These are phyloP conservation scores for Chytriomyces hyalinus DNA, from an alignment of 192 early-diverging fungal genomes.

Conservation along the genomic window DNA sequence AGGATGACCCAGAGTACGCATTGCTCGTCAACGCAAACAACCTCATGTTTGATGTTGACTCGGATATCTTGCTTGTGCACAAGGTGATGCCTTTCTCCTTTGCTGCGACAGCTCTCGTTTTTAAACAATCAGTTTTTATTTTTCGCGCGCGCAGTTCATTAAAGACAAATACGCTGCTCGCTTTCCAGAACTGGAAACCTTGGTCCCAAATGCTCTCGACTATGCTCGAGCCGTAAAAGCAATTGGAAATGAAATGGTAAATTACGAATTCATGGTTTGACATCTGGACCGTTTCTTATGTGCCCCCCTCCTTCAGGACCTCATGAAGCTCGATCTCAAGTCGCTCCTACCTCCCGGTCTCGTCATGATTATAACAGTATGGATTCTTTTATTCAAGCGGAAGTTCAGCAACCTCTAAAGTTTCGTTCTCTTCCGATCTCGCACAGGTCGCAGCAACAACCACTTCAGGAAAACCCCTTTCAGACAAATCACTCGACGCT, in stretches of 20 bases:
- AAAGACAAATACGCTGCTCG: conserved; percentile 86
- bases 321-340: conserved; percentile 79
- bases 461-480: conserved; percentile 72
- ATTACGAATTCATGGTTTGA: background rate
- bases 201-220: conserved; percentile 87
- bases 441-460: conserved; percentile 77
- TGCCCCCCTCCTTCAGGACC: conserved; percentile 55
- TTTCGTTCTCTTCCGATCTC: background rate
- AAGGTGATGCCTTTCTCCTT: conserved; percentile 62
- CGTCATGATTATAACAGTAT: conserved; percentile 84
- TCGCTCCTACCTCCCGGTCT: conserved; percentile 76
- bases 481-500: conserved; percentile 62
- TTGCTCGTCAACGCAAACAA: conserved; percentile 86
- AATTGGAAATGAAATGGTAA: conserved; percentile 72
- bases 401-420: background rate
- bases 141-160: conserved; percentile 65
- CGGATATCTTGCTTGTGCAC: conserved; percentile 86
- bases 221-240: conserved; percentile 83
- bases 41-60: conserved; percentile 82
- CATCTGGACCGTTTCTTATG: background rate
- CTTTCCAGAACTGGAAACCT: conserved; percentile 90
- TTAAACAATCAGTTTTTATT: background rate
- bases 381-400: background rate
- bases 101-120: background rate
- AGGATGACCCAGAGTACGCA: conserved; percentile 88